Base-by-base conservation (phyloP, 768 basidiomycete genomes). In the Suillus lakei region DNA sequence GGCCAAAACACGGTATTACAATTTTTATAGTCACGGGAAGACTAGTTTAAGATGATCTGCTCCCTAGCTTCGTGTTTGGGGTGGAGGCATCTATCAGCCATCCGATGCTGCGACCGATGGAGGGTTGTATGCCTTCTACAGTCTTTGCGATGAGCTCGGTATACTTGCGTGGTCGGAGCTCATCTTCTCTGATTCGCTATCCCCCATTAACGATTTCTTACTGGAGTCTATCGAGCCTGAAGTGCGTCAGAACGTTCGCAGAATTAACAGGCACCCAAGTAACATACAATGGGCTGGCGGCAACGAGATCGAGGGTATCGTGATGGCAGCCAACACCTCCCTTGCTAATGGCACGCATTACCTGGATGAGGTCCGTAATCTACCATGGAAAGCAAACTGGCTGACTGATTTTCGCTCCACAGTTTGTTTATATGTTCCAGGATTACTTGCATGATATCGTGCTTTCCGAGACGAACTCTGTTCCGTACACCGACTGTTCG, bases 151-250 rank as follows among this genome's bases (percentile, higher is more conserved):
- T 70, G 86, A 87, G 67, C 79, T 88, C 0, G 86, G 87, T 8
- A 85, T 88, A 66, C 75, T 88, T 55, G 86, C 82, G 2, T 88
- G 87, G 87, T 86, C 86, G 1, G 87, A 88, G 68, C 81, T 87
- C 61, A 85, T 86, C 60, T 88, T 87, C 74, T 86, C 86, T 0
- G 86, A 88, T 64, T 75, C 83, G 2, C 67, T 86, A 30, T 87
- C 86, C 66, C 83, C 86, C 2, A 81, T 86, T 74, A 86, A 88
- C 66, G 77, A 81, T 65, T 87, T 85, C 67, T 62, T 88, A 26
- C 71, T 88, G 38, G 81, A 81, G 62, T 80, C 82, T 4, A 71
- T 87, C 60, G 84, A 84, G 53, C 82, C 84, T 2, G 87, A 88
- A 69, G 84, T 87, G 16, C 77, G 84, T 23, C 84, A 88, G 73